Conservation (phyloP, 495 filamentous ascomycete genomes). For the Talaromyces adpressus region DNA sequence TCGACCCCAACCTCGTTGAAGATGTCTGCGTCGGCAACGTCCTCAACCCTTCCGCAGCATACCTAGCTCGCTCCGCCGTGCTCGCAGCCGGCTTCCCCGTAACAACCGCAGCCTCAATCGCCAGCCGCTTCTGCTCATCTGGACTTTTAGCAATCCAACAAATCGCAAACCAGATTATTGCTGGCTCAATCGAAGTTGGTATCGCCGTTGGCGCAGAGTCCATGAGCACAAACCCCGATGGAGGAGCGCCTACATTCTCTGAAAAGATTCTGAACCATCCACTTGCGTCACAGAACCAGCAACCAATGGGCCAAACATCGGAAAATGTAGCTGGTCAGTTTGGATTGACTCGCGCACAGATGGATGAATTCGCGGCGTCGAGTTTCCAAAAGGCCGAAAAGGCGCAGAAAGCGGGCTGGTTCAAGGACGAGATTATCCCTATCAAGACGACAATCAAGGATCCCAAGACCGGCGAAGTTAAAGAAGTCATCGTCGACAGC, state of each 20-base stretch:
- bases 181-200: constrained; percentile 78
- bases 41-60: constrained; percentile 50
- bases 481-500: constrained; percentile 67
- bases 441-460: constrained; percentile 76
- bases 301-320: constrained; percentile 93
- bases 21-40: constrained; percentile 92
- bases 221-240: constrained; percentile 72
- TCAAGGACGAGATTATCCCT: constrained; percentile 87
- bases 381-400: constrained; percentile 78
- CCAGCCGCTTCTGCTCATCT: constrained; percentile 95
- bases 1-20: constrained; percentile 81
- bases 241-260: constrained; percentile 66
- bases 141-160: constrained; percentile 89
- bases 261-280: constrained; percentile 61
- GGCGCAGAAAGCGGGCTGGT: constrained; percentile 88
- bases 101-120: constrained; percentile 65
- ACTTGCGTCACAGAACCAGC: constrained; percentile 73
- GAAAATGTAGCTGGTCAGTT: constrained; percentile 92
- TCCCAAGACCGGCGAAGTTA: constrained; percentile 67
- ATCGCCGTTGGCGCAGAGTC: constrained; percentile 83
- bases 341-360: constrained; percentile 63
- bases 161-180: constrained; percentile 79
- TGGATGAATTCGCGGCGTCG: constrained; percentile 78
- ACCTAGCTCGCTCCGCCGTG: constrained; percentile 78
- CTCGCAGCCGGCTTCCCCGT: constrained; percentile 91